Conservation (phyloP, 768 basidiomycete genomes). For the Mycena latifolia region DNA sequence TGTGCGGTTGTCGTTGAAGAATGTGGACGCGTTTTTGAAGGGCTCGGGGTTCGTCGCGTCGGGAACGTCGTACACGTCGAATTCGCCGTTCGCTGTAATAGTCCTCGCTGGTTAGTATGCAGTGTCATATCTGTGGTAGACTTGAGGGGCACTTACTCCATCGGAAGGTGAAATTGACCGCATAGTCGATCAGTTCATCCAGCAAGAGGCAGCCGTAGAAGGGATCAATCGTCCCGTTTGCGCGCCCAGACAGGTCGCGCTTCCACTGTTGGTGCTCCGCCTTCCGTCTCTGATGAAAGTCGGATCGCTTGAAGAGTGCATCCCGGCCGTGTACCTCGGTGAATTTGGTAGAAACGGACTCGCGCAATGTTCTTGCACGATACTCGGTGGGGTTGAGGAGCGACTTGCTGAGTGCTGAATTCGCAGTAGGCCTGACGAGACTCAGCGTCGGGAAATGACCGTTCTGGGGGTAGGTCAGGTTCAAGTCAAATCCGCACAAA, state of each 20-base stretch:
- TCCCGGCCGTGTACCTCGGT: slow-evolving; percentile 10
- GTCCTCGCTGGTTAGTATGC: not conserved
- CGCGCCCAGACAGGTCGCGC: slow-evolving; percentile 45
- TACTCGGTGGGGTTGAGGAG: slow-evolving; percentile 19
- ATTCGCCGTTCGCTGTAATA: slow-evolving; percentile 27
- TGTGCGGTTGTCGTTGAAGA: slow-evolving; percentile 51
- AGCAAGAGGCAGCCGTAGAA: slow-evolving; percentile 60
- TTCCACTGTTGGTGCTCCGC: slow-evolving; percentile 22
- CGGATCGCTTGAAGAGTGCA: slow-evolving; percentile 19
- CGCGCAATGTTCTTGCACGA: slow-evolving; percentile 12
- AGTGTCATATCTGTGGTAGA: not conserved
- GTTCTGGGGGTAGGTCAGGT: slow-evolving; percentile 62
- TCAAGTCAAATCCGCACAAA: slow-evolving; percentile 62
- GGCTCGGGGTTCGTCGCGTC: slow-evolving; percentile 56
- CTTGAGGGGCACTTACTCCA: slow-evolving; percentile 27
- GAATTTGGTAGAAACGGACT: slow-evolving; percentile 22
- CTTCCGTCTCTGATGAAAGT: slow-evolving; percentile 22
- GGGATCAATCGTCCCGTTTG: slow-evolving; percentile 52
- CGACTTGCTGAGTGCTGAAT: slow-evolving; percentile 15
- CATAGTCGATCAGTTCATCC: slow-evolving; percentile 66
- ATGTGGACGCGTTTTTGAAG: slow-evolving; percentile 25
- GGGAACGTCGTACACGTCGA: slow-evolving; percentile 47
- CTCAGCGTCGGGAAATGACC: slow-evolving; percentile 45
- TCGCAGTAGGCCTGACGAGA: slow-evolving; percentile 9
- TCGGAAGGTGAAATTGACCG: slow-evolving; percentile 62